Base-by-base conservation (phyloP, 2,329 filamentous ascomycete species). In the Botrytis paeoniae region DNA sequence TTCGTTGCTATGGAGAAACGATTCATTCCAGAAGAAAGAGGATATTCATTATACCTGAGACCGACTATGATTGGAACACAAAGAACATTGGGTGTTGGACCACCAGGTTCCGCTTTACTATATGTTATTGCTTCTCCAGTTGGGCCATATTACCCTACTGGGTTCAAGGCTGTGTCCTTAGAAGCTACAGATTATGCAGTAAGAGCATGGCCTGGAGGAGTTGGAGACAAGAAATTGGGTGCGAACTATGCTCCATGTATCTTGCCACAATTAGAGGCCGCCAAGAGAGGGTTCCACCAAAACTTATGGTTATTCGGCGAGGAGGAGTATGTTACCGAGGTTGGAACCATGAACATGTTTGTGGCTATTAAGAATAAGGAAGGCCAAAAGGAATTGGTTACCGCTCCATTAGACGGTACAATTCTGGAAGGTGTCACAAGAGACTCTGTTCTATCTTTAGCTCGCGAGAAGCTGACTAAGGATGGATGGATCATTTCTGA, bases 211-310 rank as follows among this genome's bases (percentile, higher is more conserved):
- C 96, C 96, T 64, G 96, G 96, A 74, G 96, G 96, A 81, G 95
- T 98, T 45, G 96, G 96, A 79, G 94, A 98, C 86, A 97, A 96
- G 89, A 99, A 99, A 86, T 90, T 99, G 48, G 96, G 96, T 75
- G 96, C 95, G 80, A 99, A 99, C 88, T 99, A 99, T 83, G 96
- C 96, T n/a, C 96, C 96, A 9, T 98, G 96, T 85, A 95, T 99
- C 80, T 86, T 98, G n/a, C 96, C 96, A 29, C 96, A 99, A 85
- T 89, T 96, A 79, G 89, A 97, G 84, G 96, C 96, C 60, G 94
- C 94, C 63, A 92, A 91, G 82, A 90, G 94, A 73, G 96, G 96
- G 35, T 97, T 95, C 88, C 95, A 98, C 85, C 96, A 99, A 86
- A 99, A 98, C 84, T 87, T 99, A 71, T 99, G 96, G 96, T 86